Evolutionary conservation across 306 rosid genomes (phyloP).

Genomic region (Corylus avellana): DNA sequence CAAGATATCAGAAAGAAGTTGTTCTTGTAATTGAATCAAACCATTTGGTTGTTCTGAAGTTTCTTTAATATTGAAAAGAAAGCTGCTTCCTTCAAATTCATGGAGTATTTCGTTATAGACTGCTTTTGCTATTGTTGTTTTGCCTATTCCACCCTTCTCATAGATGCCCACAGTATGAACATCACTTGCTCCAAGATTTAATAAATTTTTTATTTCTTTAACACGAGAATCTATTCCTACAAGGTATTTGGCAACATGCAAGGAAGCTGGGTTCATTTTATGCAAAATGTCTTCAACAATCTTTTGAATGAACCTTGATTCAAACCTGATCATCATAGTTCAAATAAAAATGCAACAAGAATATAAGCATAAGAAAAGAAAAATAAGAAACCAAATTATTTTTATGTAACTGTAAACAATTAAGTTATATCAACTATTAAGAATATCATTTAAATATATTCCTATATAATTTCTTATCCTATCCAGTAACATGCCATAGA

Average conservation of each 20-base stretch:
- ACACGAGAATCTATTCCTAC: background rate
- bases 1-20: conserved; percentile 22
- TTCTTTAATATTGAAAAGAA: conserved; percentile 17
- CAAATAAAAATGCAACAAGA: no score
- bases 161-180: conserved; percentile 11
- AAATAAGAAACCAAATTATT: no score
- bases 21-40: conserved; percentile 11
- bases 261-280: background rate
- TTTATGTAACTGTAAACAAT: no score
- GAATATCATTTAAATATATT: no score
- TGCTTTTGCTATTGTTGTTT: conserved; percentile 31
- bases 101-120: conserved; percentile 15
- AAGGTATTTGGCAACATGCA: conserved; percentile 10
- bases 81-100: conserved; percentile 1
- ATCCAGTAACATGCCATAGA: no score
- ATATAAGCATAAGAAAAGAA: no score
- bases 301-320: conserved; percentile 3
- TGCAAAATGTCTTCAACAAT: conserved; percentile 4
- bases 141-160: conserved; percentile 34
- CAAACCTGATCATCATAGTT: conserved; percentile 3
- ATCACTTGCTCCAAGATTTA: background rate
- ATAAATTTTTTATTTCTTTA: background rate
- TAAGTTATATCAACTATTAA: no score
- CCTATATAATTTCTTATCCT: no score
- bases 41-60: background rate